Percentiles rank a stretch among this genome's conserved stretches.
These are phyloP conservation scores for Kwoniella sp. DNA, from an alignment of 768 basidiomycete genomes.

Conservation along the genomic window DNA sequence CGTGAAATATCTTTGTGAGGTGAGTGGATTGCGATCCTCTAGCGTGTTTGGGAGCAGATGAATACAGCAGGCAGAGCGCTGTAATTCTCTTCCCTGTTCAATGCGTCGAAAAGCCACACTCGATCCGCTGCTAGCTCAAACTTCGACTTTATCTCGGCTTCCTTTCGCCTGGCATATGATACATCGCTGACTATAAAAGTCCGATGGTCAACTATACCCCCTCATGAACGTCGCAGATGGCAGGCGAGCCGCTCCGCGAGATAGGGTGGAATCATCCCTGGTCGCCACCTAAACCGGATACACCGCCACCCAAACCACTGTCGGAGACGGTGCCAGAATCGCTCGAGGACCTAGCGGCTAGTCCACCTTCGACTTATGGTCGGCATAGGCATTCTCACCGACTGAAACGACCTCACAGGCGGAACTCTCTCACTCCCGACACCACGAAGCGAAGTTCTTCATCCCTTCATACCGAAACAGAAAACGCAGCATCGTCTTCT, in stretches of 20 bases:
- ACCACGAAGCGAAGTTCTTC: no score
- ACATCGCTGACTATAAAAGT: no score
- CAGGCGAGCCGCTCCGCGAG: conserved; percentile 21
- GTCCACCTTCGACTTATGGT: background rate
- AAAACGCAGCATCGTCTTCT: no score
- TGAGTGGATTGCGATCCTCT: conserved; percentile 14
- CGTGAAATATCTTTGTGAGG: conserved; percentile 39
- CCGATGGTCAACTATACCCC: background rate
- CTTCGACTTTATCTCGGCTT: no score
- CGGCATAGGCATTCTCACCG: background rate
- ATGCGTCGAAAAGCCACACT: no score
- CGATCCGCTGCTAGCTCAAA: no score
- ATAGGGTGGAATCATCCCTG: conserved; percentile 23
- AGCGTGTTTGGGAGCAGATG: background rate
- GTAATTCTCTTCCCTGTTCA: no score
- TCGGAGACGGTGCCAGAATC: conserved; percentile 12
- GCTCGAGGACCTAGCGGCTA: conserved; percentile 1
- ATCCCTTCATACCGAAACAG: no score
- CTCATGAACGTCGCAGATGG: background rate
- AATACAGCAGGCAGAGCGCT: no score
- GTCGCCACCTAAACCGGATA: conserved; percentile 17
- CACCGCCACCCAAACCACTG: conserved; percentile 10
- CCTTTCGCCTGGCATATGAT: no score
- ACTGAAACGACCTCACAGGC: background rate
- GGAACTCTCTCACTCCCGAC: background rate